Evolutionary conservation across 805 yeast genomes (phyloP), one percentile per base, ranked within the genome.

Genomic region (Naumovozyma dairenensis): DNA sequence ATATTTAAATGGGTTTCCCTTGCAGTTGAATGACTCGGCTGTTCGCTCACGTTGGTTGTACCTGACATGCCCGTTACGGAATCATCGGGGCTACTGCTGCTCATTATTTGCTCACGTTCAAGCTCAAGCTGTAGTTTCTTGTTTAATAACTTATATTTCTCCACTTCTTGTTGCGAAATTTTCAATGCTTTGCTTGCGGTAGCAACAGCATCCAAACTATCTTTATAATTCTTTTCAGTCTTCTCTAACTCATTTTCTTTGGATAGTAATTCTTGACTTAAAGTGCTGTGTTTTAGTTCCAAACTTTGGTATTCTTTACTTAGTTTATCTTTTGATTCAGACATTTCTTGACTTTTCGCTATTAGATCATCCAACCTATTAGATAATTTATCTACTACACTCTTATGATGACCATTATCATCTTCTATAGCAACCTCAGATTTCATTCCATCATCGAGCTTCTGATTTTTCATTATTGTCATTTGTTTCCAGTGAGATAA

Each of bases 151-250:
- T 71, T 78, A 51, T 73, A 77, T 51, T 67, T 73, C 21, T 67
- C 66, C 38, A 80, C 60, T 55, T 86, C 95, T 29, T 69, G 72
- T 47, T 85, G 85, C 6, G 89, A 78, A 43, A 77, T 50, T 30
- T 73, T 73, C 35, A 86, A 66, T 0, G 95, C 94, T 41, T 70
- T 72, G 36, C 80, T 77, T 10, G 89, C 77, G 52, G 77, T 83
- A 45, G 73, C 74, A 21, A 83, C 78, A 16, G 84, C 74, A 41
- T 73, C 75, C 35, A 82, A 57, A 1, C 92, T 80, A 46, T 77
- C 75, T 42, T 72, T 72, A 59, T 82, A 84, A 49, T 80, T 78
- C 5, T 63, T 70, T 55, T 84, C 89, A 33, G 70, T 57, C 20
- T 62, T 53, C 14, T 55, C 42, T 31, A 74, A 50, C 20, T 63